Conservation (phyloP, 2,329 filamentous ascomycete species). For the Fusarium aywerte region DNA sequence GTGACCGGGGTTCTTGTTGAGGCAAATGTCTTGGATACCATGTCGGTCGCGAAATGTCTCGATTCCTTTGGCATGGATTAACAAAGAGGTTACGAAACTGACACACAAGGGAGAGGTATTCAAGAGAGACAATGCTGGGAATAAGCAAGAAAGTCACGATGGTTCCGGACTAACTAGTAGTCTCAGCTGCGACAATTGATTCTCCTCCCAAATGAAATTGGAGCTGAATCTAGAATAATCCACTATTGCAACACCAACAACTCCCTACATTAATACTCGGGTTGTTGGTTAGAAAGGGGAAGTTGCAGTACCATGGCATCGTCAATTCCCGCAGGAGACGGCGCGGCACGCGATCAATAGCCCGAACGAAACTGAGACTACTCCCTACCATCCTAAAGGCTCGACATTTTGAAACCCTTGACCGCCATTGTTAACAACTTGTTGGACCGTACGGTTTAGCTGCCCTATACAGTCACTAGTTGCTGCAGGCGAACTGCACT, state of each 20-base stretch:
- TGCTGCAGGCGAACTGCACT: slow-evolving; percentile 5
- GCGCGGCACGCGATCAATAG: slow-evolving; percentile 42
- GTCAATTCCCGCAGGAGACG: slow-evolving; percentile 1
- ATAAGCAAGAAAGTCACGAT: slow-evolving; percentile 18
- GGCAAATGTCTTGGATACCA: slow-evolving; percentile 11
- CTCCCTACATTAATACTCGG: slow-evolving; percentile 4
- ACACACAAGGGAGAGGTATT: slow-evolving; percentile 27
- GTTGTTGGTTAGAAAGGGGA: slow-evolving; percentile 6
- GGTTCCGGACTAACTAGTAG: slow-evolving; percentile 1
- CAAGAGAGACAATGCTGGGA: slow-evolving; percentile 7
- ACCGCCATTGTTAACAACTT: slow-evolving; percentile 5
- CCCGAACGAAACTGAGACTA: slow-evolving; percentile 9
- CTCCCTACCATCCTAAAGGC: neutral
- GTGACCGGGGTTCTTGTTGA: slow-evolving; percentile 4
- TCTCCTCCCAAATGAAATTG: neutral
- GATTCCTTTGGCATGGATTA: slow-evolving; percentile 19
- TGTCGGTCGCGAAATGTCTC: slow-evolving; percentile 31
- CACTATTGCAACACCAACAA: slow-evolving; percentile 24
- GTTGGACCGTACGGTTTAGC: neutral
- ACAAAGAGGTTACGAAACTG: slow-evolving; percentile 24
- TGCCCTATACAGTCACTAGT: slow-evolving; percentile 3
- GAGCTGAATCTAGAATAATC: slow-evolving; percentile 10
- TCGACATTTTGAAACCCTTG: neutral
- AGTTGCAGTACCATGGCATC: slow-evolving; percentile 5
- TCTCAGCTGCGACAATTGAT: slow-evolving; percentile 4